Evolutionary conservation across 163 green algal genomes (phyloP), one percentile per base, ranked within the genome.

Genomic region (Scenedesmus sp.): DNA sequence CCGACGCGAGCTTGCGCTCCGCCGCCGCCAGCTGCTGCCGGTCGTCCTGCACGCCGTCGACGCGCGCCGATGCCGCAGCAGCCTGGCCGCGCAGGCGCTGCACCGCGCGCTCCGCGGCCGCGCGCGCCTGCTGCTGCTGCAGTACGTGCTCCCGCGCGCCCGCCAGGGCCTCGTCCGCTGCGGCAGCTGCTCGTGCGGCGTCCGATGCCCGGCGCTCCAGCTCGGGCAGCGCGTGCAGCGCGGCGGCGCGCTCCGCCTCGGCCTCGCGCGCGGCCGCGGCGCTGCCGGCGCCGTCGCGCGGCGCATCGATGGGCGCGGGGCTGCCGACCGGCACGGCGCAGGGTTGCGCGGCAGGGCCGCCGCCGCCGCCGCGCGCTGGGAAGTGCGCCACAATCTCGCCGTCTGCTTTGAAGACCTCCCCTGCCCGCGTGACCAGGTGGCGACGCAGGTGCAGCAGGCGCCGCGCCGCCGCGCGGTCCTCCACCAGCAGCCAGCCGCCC

Each of bases 341-440:
- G n/a, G n/a, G n/a, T n/a, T n/a, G n/a, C n/a, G n/a, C n/a, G n/a
- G n/a, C n/a, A n/a, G n/a, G n/a, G n/a, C n/a, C n/a, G n/a, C n/a
- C n/a, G n/a, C n/a, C n/a, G n/a, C n/a, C n/a, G n/a, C n/a, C n/a
- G n/a, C n/a, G n/a, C n/a, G n/a, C n/a, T n/a, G n/a, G n/a, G n/a
- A n/a, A n/a, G n/a, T n/a, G n/a, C n/a, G n/a, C 78, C 24, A 94
- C 75, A 18, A 94, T 84, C 84, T 94, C 90, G 1, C 90, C 90
- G 67, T 94, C 86, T 15, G 85, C 77, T 29, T 93, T 94, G 71
- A 94, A 93, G 0, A 93, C 70, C 31, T 92, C 89, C 0, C 89
- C 90, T 53, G 71, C 51, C 71, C 31, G 31, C 28, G 69, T 77
- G 29, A 67, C 69, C 22, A 77, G 36, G 69, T 67, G 66, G 7